phyloP scores from a whole-genome alignment of 2,329 filamentous ascomycete species.

The Diaporthe longicolla region DNA sequence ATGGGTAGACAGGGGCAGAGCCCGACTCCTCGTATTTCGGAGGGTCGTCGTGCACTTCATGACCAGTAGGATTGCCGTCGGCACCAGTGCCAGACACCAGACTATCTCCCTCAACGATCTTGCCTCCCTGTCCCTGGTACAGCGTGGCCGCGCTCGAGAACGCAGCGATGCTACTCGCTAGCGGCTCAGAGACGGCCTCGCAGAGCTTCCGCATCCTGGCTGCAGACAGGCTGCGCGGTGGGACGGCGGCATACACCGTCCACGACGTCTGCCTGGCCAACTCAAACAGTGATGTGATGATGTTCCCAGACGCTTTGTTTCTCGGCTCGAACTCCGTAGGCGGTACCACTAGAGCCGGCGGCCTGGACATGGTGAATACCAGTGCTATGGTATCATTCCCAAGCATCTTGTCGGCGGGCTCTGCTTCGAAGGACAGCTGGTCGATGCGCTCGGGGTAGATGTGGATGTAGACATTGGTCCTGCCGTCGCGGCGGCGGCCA shows the following conservation, averaged over 20 bases:
- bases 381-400: conserved; percentile 29
- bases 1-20: conserved; percentile 5
- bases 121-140: conserved; percentile 35
- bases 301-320: conserved; percentile 5
- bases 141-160: conserved; percentile 25
- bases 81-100: not conserved
- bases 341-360: conserved; percentile 29
- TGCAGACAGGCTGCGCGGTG: conserved; percentile 19
- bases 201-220: conserved; percentile 22
- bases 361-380: conserved; percentile 5
- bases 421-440: conserved; percentile 9
- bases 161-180: conserved; percentile 16
- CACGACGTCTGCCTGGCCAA: conserved; percentile 23
- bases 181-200: conserved; percentile 11
- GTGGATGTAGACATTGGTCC: conserved; percentile 30
- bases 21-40: conserved; percentile 33
- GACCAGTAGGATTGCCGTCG: not conserved
- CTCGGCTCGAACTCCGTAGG: conserved; percentile 7
- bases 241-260: conserved; percentile 15
- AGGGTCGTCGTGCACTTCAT: conserved; percentile 20
- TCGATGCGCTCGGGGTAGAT: conserved; percentile 37
- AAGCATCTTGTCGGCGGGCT: conserved; percentile 24
- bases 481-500: conserved; percentile 23
- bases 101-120: conserved; percentile 30
- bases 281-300: conserved; percentile 5